Conservation (phyloP, 352 stramenopile species). For the Phytophthora pinifolia region DNA sequence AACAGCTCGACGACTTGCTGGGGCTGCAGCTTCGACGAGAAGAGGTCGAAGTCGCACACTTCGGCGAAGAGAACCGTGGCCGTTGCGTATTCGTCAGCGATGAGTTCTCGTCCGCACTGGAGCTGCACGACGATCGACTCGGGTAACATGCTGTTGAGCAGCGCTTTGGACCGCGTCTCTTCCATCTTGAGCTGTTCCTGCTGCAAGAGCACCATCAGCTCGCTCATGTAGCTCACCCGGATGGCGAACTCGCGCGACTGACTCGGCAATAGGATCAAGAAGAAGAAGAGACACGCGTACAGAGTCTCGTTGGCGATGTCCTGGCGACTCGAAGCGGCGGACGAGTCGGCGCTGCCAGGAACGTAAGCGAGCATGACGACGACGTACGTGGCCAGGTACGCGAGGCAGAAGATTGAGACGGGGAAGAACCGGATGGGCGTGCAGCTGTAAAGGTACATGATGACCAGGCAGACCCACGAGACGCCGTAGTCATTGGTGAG, state of each 20-base stretch:
- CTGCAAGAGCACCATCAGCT: slow-evolving; percentile 81
- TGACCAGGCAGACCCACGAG: slow-evolving; percentile 78
- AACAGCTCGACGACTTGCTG: slow-evolving; percentile 88
- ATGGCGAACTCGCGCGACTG: slow-evolving; percentile 82
- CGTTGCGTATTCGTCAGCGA: slow-evolving; percentile 78
- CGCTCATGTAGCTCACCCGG: slow-evolving; percentile 84
- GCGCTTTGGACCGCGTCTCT: slow-evolving; percentile 69
- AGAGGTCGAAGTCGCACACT: slow-evolving; percentile 86
- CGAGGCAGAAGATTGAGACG: slow-evolving; percentile 68
- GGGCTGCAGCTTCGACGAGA: slow-evolving; percentile 72
- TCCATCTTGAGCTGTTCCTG: slow-evolving; percentile 83
- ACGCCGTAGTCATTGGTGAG: slow-evolving; percentile 81
- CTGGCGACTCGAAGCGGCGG: slow-evolving; percentile 29
- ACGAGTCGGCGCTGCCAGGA: slow-evolving; percentile 28
- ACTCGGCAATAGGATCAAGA: slow-evolving; percentile 76
- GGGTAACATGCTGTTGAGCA: slow-evolving; percentile 86
- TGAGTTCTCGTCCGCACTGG: slow-evolving; percentile 74
- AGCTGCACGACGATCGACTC: slow-evolving; percentile 77
- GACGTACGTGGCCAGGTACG: slow-evolving; percentile 69
- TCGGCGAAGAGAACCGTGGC: slow-evolving; percentile 81
- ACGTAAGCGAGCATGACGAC: slow-evolving; percentile 73
- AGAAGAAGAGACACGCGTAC: slow-evolving; percentile 81
- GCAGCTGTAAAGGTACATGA: slow-evolving; percentile 88
- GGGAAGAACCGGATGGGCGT: slow-evolving; percentile 81
- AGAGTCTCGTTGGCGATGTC: slow-evolving; percentile 72